A percentile compares a stretch with the other conserved stretches of the same genome.
Evolutionary conservation across 192 early-diverging fungal genomes (phyloP).

Genomic region (Backusella luteola): DNA sequence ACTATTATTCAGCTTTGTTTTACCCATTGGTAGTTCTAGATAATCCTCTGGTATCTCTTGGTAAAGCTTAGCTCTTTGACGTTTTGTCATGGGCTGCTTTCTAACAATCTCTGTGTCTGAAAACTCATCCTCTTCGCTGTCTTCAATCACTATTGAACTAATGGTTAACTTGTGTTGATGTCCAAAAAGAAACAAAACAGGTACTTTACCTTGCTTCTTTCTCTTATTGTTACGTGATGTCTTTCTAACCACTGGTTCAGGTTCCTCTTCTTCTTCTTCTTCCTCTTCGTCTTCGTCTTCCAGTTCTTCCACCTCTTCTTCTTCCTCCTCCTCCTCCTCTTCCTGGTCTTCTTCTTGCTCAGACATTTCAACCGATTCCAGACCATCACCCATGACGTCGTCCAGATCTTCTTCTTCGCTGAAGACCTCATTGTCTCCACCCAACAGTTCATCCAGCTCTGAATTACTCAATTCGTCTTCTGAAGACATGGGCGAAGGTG

Average conservation of each 20-base stretch:
- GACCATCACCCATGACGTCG: slow-evolving; percentile 14
- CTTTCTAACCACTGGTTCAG: neutral
- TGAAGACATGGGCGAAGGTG: slow-evolving; percentile 8
- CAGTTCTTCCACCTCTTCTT: slow-evolving; percentile 11
- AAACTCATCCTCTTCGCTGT: slow-evolving; percentile 13
- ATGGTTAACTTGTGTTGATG: neutral
- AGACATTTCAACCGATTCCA: slow-evolving; percentile 12
- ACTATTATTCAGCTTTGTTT: neutral
- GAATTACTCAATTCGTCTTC: slow-evolving; percentile 15
- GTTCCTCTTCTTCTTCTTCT: slow-evolving; percentile 2
- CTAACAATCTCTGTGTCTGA: slow-evolving; percentile 27
- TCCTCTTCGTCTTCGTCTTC: slow-evolving; percentile 18
- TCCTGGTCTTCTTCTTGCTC: slow-evolving; percentile 28
- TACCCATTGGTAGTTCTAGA: slow-evolving; percentile 68
- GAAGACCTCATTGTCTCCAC: slow-evolving; percentile 8
- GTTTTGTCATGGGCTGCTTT: slow-evolving; percentile 59
- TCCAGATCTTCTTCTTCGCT: slow-evolving; percentile 21
- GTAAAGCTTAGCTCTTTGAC: slow-evolving; percentile 68
- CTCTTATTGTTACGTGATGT: neutral
- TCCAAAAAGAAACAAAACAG: neutral
- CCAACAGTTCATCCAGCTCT: slow-evolving; percentile 19
- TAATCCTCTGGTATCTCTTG: slow-evolving; percentile 57
- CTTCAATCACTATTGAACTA: slow-evolving; percentile 9
- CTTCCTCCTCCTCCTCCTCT: slow-evolving; percentile 6
- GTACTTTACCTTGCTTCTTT: neutral